Evolutionary conservation across 2,329 filamentous ascomycete species (phyloP), one percentile per base, ranked within the genome.

Genomic region (Pseudocercospora pini-densiflorae): DNA sequence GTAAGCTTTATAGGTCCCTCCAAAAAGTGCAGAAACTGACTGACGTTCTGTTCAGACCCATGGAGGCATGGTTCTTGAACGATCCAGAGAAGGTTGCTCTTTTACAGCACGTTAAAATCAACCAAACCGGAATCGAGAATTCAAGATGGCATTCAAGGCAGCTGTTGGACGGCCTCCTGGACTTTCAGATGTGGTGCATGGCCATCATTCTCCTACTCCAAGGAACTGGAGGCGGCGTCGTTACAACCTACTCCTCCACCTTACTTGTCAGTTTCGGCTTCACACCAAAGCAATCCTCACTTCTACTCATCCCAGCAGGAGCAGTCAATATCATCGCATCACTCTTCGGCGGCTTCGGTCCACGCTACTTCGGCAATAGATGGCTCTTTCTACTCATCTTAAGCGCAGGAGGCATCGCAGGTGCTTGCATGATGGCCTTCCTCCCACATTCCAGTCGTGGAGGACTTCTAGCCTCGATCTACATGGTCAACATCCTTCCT

Each of bases 251-350:
- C 62, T 68, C 70, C 23, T 69, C 73, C 1, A 75, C 69, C 6
- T 65, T 77, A 36, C 72, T 77, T 61, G 70, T 65, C 23, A 59
- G 60, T 9, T 74, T 76, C 43, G 74, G 73, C 5, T 77, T 72
- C 64, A 68, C 61, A 33, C 59, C 66, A 21, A 71, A 72, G 55
- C 45, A 68, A 8, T 66, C 75, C 1, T 73, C 75, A 8, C 66
- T 78, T 0, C 70, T 78, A 0, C 19, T 91, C 83, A 75, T 93
- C 88, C 0, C 83, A 71, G 61, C 89, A 83, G 1, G 95, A 77
- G 64, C 84, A 80, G 21, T 84, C 74, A 45, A 79, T 79, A 69
- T 85, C 80, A 60, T 78, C 64, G 55, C 72, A 54, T 73, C 74
- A 31, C 64, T 77, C 8, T 66, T 68, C 36, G 61, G 45, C 59